Base-by-base conservation (phyloP, 257 asterid genomes). In the Anisodus tanguticus region DNA sequence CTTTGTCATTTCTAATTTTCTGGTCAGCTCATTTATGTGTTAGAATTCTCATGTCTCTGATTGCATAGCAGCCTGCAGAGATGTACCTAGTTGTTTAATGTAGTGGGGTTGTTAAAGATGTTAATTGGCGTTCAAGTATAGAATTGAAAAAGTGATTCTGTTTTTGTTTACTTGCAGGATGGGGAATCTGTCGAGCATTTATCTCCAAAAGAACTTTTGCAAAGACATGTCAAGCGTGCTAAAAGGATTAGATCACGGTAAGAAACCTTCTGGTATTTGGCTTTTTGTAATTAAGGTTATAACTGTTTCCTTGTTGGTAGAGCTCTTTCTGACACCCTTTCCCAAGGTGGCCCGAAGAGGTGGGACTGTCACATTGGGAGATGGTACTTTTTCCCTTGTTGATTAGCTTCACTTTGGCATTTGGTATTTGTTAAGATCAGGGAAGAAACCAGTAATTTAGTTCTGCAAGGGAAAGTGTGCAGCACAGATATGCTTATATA, bases 161-260 rank as follows among this genome's bases (percentile, higher is more conserved):
- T 82, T 76, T 71, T 83, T 35, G 80, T 86, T 51, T 79, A 31
- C 70, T 89, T 88, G 88, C 92, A 94, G 99, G 97, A 86, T 69
- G 89, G 90, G 82, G 94, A 68, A 66, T 90, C 95, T 81, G 84
- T 88, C 86, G 98, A 91, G 85, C 81, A 89, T 82, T 84, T 92
- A 89, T 90, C 98, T 51, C 87, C 89, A 35, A 85, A 89, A 68
- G 97, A 94, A 85, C 92, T 95, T 83, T 89, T 95, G 91, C 95
- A 92, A 83, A 88, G 88, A 76, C 98, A 94, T 87, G 88, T 95
- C 87, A 93, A 89, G 85, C 99, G 93, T 83, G 98, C 99, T 80
- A 95, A 93, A 92, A 91, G 90, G 87, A 92, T 95, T 72, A 91
- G 99, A 71, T 92, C 95, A 69, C 86, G 94, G 99, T 95, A 93